These are phyloP conservation scores for Xylaria flabelliformis DNA, from an alignment of 495 filamentous ascomycete genomes.

Conservation along the genomic window DNA sequence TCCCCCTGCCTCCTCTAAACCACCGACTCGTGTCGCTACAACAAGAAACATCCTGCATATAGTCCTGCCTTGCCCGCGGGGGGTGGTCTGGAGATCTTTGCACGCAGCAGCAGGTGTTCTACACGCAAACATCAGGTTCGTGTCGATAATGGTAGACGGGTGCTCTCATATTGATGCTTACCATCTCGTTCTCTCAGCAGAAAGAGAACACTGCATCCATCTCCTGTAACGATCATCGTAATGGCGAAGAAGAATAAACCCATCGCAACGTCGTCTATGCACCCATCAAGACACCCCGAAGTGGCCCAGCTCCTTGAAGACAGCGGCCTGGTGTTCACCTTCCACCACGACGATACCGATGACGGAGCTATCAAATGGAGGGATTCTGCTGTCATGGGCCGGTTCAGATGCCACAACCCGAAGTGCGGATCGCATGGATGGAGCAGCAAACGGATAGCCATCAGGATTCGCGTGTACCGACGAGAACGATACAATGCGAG, in stretches of 20 bases:
- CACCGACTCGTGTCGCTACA: not conserved
- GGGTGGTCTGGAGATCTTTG: too few species aligned
- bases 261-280: slow-evolving; percentile 48
- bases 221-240: too few species aligned
- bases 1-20: not conserved
- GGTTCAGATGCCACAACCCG: slow-evolving; percentile 44
- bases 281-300: slow-evolving; percentile 46
- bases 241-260: not conserved
- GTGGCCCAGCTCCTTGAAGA: slow-evolving; percentile 44
- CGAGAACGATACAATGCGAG: slow-evolving; percentile 50
- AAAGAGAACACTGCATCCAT: not conserved
- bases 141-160: too few species aligned
- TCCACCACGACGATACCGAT: slow-evolving; percentile 9
- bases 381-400: slow-evolving; percentile 46
- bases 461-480: slow-evolving; percentile 53
- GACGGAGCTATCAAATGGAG: slow-evolving; percentile 25
- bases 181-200: not conserved
- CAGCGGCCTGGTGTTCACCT: slow-evolving; percentile 38
- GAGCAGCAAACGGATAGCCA: slow-evolving; percentile 53
- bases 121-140: not conserved
- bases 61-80: too few species aligned
- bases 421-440: slow-evolving; percentile 38
- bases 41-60: not conserved
- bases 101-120: not conserved
- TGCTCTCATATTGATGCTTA: not conserved